Evolutionary conservation across 371 early-diverging fungal genomes (phyloP), one percentile per base, ranked within the genome.

Genomic region (Rhizopus arrhizus): DNA sequence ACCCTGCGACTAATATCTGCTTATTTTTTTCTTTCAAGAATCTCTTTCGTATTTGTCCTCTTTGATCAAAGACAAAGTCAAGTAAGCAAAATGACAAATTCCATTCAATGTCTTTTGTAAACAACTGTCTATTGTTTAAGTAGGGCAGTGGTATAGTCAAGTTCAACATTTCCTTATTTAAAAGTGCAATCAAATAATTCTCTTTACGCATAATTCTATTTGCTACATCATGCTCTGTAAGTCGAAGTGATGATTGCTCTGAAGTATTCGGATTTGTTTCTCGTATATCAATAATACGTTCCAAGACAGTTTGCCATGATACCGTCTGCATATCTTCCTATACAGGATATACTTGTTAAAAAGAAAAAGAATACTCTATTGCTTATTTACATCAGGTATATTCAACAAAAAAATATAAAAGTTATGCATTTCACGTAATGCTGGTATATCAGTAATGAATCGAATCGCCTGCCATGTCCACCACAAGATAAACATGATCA

Each of bases 121-220:
- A 82, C 15, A 85, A 77, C 38, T 78, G 70, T 33, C 67, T 69
- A 31, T 77, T 55, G 15, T 80, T 66, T 15, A 84, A 56, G 56
- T 73, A 78, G 15, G 78, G 81, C 13, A 81, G 28, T 0, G 94
- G 93, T 4, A 91, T 78, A 1, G 83, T 72, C 15, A 96, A 79
- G 57, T 96, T 82, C 16, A 98, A 73, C 15, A 94, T 59, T 34
- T 96, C 93, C 66, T 93, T 93, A 82, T 96, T 95, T 74, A 96
- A 90, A 49, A 99, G 69, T 7, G 96, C 97, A 58, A 98, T 89
- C 76, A 97, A 71, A 70, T 96, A 98, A 74, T 99, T 99, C 42
- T 99, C 99, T 56, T 89, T 85, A n/a, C 98, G 89, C 91, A 98
- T 87, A 59, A 99, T 96, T 35, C 97, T 87, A 72, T 92, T 94